Percentiles rank a stretch among this genome's conserved stretches.
Conservation (phyloP, 768 basidiomycete genomes). For the Galerina marginata region DNA sequence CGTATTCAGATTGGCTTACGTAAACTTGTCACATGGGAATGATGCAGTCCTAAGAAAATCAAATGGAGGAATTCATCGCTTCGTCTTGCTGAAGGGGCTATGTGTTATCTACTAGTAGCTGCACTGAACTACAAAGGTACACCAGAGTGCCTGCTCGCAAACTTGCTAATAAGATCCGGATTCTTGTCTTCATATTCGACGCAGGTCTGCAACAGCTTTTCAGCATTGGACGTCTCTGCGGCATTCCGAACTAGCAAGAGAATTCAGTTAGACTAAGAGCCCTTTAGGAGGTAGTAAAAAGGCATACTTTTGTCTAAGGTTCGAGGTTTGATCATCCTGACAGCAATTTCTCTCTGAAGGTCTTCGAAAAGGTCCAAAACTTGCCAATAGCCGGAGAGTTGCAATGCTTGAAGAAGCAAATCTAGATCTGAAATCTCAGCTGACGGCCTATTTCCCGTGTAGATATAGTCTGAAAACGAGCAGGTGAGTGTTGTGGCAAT, state of each 20-base stretch:
- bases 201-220: conserved; percentile 29
- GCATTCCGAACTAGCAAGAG: conserved; percentile 25
- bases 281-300: not conserved
- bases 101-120: not conserved
- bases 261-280: not conserved
- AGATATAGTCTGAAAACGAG: conserved; percentile 34
- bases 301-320: conserved; percentile 31
- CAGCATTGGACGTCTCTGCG: conserved; percentile 25
- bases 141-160: not conserved
- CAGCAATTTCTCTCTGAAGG: conserved; percentile 32
- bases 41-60: no score
- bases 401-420: conserved; percentile 31
- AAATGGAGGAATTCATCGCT: no score
- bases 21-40: conserved; percentile 18
- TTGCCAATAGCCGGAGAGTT: conserved; percentile 33
- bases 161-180: conserved; percentile 20
- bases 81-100: no score
- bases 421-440: conserved; percentile 11
- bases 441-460: conserved; percentile 28
- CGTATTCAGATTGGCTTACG: conserved; percentile 32
- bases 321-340: conserved; percentile 34
- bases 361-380: conserved; percentile 28
- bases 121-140: not conserved
- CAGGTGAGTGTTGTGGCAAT: not conserved
- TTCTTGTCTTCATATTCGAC: conserved; percentile 33